Evolutionary conservation across 352 stramenopile genomes (phyloP), one percentile per base, ranked within the genome.

Genomic region (Globisporangium recalcitrans): DNA sequence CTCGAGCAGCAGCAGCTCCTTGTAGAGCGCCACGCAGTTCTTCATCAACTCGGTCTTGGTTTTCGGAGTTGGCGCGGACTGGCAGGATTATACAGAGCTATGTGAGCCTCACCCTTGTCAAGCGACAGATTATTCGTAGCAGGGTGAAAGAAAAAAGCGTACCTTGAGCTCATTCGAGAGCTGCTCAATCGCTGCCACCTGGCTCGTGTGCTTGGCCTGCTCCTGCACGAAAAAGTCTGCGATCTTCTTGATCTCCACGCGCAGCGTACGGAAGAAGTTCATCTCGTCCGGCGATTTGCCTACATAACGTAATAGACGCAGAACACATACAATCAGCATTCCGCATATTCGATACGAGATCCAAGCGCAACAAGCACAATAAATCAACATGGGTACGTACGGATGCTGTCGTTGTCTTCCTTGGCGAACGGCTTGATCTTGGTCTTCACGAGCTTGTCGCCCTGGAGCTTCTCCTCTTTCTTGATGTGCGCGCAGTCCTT

Each of bases 401-500:
- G 82, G 60, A 94, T 95, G 70, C 80, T 91, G 69, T 95, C 87
- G 68, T 93, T 95, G 72, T 94, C 83, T 61, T 82, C 76, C 57
- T 93, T 91, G 42, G 82, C 79, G 26, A 70, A 76, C 13, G 81
- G 82, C 52, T 91, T 89, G 65, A 91, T 87, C 71, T 90, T 90
- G 62, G 76, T 88, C 63, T 88, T 88, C 58, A 85, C 54, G 29
- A 91, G 75, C 49, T 78, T 87, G 49, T 86, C 76, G 59, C 80
- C 81, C 53, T 90, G 77, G 52, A 93, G 74, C 64, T 93, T 93
- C 62, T 94, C 85, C 61, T 95, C 83, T 46, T 89, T 93, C 47
- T 85, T 79, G 60, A 95, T 86, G 73, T 93, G 82, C 48, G 84
- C 86, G 67, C 86, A 95, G 73, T 94, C 87, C 64, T 95, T 95